A percentile compares a stretch with the other conserved stretches of the same genome.
phyloP scores from a whole-genome alignment of 148 eudicot species.

The Hydrangea macrophylla region DNA sequence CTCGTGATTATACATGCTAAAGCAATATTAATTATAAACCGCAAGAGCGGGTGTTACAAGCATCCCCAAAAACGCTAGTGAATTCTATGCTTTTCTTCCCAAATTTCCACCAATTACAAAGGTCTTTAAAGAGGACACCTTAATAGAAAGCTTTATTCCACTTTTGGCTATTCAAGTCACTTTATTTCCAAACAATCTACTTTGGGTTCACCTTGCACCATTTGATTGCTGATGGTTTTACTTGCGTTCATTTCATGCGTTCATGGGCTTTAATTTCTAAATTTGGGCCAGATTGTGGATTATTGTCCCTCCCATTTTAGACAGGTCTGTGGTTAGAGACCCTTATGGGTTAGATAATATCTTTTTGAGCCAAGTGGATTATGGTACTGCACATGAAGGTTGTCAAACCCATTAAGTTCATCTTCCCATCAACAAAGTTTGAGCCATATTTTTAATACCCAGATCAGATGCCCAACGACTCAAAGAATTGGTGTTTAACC shows the following conservation, averaged over 20 bases:
- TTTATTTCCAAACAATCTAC: conserved; percentile 13
- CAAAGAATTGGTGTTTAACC: not conserved
- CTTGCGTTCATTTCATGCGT: not conserved
- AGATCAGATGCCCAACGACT: not conserved
- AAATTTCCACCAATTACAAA: not conserved
- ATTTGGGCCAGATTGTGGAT: not conserved
- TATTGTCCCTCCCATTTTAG: too few species aligned
- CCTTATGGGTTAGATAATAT: not conserved
- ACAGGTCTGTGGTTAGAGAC: not conserved
- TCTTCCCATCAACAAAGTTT: not conserved
- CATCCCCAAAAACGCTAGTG: conserved; percentile 3
- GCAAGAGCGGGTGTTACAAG: too few species aligned
- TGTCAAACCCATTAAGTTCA: not conserved
- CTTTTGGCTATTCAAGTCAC: conserved; percentile 17
- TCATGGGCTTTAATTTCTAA: not conserved
- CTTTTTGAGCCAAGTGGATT: not conserved
- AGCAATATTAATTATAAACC: too few species aligned
- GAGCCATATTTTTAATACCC: not conserved
- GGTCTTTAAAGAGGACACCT: not conserved
- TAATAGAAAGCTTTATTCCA: not conserved
- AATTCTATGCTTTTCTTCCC: conserved; percentile 8
- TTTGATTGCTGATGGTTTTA: conserved; percentile 8
- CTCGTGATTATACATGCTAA: too few species aligned
- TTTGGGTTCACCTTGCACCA: conserved; percentile 20
- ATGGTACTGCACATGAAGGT: not conserved